Percentiles rank a stretch among this genome's conserved stretches.
Conservation (phyloP, 257 asterid species). For the Nicotiana attenuata region DNA sequence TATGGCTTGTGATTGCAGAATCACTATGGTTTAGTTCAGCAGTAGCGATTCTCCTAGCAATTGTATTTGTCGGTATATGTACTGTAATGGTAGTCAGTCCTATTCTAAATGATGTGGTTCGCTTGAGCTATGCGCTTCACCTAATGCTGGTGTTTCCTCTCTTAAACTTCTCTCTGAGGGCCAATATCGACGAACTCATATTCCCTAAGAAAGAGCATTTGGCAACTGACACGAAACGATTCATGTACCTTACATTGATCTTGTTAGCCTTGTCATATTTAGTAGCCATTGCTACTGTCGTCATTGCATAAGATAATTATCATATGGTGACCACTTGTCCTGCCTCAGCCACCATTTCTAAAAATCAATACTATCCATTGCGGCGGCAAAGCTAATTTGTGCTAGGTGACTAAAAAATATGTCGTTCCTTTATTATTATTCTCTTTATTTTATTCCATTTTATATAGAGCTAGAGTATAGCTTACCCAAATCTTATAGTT, state of each 20-base stretch:
- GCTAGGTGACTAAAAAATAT: too few relatives aligned
- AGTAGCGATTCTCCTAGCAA: conserved; percentile 21
- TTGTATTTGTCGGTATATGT: conserved; percentile 81
- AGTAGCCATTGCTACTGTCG: too few relatives aligned
- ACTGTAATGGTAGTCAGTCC: conserved; percentile 60
- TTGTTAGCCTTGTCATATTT: too few relatives aligned
- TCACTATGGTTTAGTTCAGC: conserved; percentile 86
- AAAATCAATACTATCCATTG: too few relatives aligned
- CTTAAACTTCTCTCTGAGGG: conserved; percentile 73
- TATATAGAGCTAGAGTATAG: too few relatives aligned
- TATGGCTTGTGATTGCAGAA: conserved; percentile 41
- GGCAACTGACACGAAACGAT: conserved; percentile 51
- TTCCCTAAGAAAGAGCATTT: conserved; percentile 49
- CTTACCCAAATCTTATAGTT: too few relatives aligned
- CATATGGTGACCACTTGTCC: too few relatives aligned
- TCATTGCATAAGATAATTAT: too few relatives aligned
- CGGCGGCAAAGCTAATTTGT: too few relatives aligned
- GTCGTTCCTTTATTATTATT: too few relatives aligned
- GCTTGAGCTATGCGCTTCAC: conserved; percentile 81
- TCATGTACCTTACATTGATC: conserved; percentile 43
- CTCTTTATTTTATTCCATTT: too few relatives aligned
- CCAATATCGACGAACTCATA: conserved; percentile 72
- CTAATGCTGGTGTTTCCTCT: conserved; percentile 82
- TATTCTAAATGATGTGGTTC: conserved; percentile 53
- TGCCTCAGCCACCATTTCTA: too few relatives aligned